These are phyloP conservation scores for Ophiostoma piceae DNA, from an alignment of 2,329 filamentous ascomycete species.

Conservation along the genomic window DNA sequence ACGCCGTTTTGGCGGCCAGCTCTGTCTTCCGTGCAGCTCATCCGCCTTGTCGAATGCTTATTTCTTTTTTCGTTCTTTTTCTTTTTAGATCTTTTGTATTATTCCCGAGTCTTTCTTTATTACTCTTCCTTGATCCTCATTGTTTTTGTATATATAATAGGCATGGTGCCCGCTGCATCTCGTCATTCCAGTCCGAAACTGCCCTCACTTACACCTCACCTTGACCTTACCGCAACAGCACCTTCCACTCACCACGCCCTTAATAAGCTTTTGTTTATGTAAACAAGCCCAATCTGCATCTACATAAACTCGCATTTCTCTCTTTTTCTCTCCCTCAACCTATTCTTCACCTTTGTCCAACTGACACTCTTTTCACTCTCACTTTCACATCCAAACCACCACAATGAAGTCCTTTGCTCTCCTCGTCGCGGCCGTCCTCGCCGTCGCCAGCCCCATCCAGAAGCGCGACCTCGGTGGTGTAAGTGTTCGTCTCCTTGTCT, in stretches of 20 bases:
- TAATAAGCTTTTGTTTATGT: slow-evolving; percentile 11
- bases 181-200: background rate
- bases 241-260: background rate
- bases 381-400: background rate
- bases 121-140: background rate
- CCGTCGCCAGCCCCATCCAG: slow-evolving; percentile 31
- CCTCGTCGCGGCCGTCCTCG: slow-evolving; percentile 21
- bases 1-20: background rate
- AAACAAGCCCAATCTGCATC: slow-evolving; percentile 5
- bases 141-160: slow-evolving; percentile 10
- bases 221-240: background rate
- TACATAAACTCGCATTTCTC: background rate
- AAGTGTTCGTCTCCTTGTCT: slow-evolving; percentile 31
- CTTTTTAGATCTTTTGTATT: background rate
- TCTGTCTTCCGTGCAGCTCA: no score
- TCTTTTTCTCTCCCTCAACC: background rate
- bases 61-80: background rate
- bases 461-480: slow-evolving; percentile 46
- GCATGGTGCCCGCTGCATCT: slow-evolving; percentile 2
- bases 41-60: background rate
- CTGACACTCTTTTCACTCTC: no score
- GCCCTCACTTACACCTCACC: background rate
- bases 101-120: background rate
- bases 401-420: slow-evolving; percentile 25
- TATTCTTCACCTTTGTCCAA: background rate